Percentiles rank a stretch among this genome's conserved stretches.
Conservation (phyloP, 176 grass and related monocot genomes). For the Paspalum notatum region DNA sequence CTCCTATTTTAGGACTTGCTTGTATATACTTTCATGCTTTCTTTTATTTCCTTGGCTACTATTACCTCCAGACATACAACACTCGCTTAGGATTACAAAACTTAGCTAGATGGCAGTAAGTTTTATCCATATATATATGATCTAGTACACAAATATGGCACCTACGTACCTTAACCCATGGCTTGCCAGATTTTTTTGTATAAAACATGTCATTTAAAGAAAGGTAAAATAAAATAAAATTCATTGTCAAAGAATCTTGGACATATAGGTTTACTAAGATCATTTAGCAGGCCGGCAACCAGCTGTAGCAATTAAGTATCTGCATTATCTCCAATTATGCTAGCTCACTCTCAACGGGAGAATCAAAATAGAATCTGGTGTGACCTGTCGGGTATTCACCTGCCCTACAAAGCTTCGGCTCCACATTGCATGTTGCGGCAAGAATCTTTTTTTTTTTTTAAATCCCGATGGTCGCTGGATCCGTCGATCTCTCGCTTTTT, state of each 20-base stretch:
- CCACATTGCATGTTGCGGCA: constrained; percentile 21
- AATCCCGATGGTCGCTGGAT: not conserved
- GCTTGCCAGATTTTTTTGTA: not conserved
- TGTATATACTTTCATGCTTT: no score
- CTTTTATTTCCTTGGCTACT: no score
- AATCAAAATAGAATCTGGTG: constrained; percentile 31
- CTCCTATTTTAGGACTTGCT: not conserved
- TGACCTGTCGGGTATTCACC: constrained; percentile 32
- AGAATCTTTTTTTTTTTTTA: constrained; percentile 25
- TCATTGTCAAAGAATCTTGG: not conserved
- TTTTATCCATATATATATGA: not conserved
- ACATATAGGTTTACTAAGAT: not conserved
- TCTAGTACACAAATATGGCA: not conserved
- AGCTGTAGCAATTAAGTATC: not conserved
- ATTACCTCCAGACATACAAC: no score
- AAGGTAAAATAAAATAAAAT: no score
- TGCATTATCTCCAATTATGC: not conserved
- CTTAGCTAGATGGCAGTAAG: no score
- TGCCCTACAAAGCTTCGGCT: constrained; percentile 34
- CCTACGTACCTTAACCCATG: not conserved
- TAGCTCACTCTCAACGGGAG: not conserved
- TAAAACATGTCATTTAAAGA: not conserved
- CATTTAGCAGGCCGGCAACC: not conserved
- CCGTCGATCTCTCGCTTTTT: not conserved
- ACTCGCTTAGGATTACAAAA: not conserved